Evolutionary conservation across 179 eudicot species (phyloP).

Genomic region (Beta macrorhiza): DNA sequence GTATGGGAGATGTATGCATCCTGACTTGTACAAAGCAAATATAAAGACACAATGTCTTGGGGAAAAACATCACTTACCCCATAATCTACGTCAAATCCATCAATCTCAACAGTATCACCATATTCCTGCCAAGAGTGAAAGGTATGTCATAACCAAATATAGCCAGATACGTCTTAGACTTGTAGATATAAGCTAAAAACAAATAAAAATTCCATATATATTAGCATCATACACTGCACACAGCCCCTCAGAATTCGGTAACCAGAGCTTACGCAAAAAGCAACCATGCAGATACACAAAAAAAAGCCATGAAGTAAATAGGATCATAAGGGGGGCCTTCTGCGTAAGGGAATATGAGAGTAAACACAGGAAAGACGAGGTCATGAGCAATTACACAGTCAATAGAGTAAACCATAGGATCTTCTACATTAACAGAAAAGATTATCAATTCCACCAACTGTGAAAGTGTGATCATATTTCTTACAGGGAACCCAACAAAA

Average conservation of each 20-base stretch:
- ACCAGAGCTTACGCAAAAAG: not conserved
- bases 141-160: conserved; percentile 2
- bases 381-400: not conserved
- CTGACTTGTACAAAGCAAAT: not conserved
- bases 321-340: not conserved
- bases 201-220: not conserved
- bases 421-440: not conserved
- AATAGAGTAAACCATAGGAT: not conserved
- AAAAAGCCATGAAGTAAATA: not conserved
- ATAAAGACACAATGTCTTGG: not conserved
- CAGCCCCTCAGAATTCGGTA: not conserved
- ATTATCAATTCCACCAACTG: not conserved
- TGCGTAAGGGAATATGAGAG: not conserved
- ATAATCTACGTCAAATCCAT: conserved; percentile 91
- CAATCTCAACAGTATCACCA: conserved; percentile 73
- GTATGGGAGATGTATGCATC: not conserved
- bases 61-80: conserved; percentile 58
- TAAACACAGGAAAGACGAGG: not conserved
- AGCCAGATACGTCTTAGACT: too few species aligned
- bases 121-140: conserved; percentile 54
- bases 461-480: not conserved
- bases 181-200: not conserved
- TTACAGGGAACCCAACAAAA: not conserved
- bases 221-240: not conserved
- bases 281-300: not conserved